Base-by-base conservation (phyloP, 2,329 filamentous ascomycete species). In the Aspergillus cejpii region DNA sequence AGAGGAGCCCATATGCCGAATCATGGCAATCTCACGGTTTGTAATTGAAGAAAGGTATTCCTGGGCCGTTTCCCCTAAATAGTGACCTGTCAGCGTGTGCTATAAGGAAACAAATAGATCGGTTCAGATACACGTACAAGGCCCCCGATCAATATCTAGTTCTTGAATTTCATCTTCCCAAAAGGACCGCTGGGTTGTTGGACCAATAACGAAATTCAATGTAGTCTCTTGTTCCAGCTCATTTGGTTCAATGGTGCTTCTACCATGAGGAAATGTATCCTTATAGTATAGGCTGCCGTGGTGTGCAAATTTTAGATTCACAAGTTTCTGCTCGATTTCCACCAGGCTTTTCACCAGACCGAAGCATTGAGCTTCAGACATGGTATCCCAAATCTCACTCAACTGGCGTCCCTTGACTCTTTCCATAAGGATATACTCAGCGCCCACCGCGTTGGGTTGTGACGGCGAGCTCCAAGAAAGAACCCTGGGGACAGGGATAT, bases 391-490 rank as follows among this genome's bases (percentile, higher is more conserved):
- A 20, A 50, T 44, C 20, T 54, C 33, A 21, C 39, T 51, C 6
- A 57, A 21, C 15, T 52, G 52, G 20, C 26, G 33, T 15, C 52
- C 55, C 34, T 46, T 5, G 1, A 53, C 43, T 33, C 49, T 53
- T 24, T 57, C 48, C 48, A 58, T 56, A 3, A 58, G 28, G 14
- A 56, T 58, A 41, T 54, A 58, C 24, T 56, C 54, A 14, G 54
- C 43, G 20, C 50, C 50, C 21, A 57, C 53, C 11, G 43, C 43
- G 41, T 53, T 54, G 23, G 23, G 6, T 20, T 41, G 37, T 11
- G 41, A 45, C 10, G 23, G 12, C 2, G 47, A 43, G 44, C 51
- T 54, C 55, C 28, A 26, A 8, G 42, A 10, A 7, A 14, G 8
- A 5, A 38, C 19, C 31, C 8, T 23, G 24, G 27, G 7, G 27